phyloP scores from a whole-genome alignment of 1,139 yeast genomes.

The Zhuliangozyma parablackwelliae region DNA sequence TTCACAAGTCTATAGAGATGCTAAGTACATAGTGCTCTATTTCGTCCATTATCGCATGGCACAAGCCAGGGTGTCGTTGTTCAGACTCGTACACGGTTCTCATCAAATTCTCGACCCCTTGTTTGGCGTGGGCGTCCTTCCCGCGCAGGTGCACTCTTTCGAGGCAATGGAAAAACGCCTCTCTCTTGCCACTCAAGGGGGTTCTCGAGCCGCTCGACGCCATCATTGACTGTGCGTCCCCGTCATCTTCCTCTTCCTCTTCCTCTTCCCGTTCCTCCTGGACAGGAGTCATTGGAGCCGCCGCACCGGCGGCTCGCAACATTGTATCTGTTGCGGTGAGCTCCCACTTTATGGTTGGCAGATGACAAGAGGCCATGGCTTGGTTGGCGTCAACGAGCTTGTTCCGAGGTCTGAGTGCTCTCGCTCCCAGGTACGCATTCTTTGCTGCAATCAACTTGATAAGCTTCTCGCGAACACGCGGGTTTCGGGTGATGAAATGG shows the following conservation, averaged over 20 bases:
- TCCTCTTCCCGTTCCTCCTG: too few species aligned
- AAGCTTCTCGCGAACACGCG: slow-evolving; percentile 6
- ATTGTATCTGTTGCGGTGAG: too few species aligned
- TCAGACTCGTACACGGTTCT: slow-evolving; percentile 42
- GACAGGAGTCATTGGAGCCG: too few species aligned
- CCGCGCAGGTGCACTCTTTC: slow-evolving; percentile 48
- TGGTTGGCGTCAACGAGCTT: too few species aligned
- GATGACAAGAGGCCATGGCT: too few species aligned
- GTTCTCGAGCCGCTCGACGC: too few species aligned
- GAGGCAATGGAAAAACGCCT: slow-evolving; percentile 18
- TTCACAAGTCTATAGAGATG: too few species aligned
- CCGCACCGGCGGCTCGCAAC: too few species aligned
- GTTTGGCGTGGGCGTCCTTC: slow-evolving; percentile 39
- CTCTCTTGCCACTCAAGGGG: slow-evolving; percentile 4
- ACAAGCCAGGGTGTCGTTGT: slow-evolving; percentile 53
- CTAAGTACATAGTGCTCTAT: slow-evolving; percentile 9
- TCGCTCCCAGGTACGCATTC: slow-evolving; percentile 4
- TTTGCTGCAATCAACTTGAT: slow-evolving; percentile 7
- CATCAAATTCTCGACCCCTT: slow-evolving; percentile 38
- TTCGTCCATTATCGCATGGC: slow-evolving; percentile 65
- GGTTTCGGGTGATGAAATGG: slow-evolving; percentile 32
- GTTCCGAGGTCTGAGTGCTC: not conserved
- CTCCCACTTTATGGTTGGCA: too few species aligned
- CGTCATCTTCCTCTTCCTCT: too few species aligned
- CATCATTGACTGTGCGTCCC: too few species aligned